A percentile compares a stretch with the other conserved stretches of the same genome.
Conservation (phyloP, 73 alveolate species). For the Urostyla sp. region DNA sequence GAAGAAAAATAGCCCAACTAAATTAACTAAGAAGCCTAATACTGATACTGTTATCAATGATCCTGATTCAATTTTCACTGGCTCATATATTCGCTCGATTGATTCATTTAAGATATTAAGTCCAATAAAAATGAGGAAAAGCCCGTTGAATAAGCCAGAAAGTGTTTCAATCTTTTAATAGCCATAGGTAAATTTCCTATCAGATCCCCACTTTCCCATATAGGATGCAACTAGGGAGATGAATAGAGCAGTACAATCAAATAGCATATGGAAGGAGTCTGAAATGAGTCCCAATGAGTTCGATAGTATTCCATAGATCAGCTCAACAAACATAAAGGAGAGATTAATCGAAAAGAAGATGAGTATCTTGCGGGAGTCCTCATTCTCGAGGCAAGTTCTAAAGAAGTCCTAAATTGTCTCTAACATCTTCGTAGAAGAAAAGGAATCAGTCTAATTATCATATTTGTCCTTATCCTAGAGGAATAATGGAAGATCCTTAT, state of each 20-base stretch:
- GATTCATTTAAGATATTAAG: conserved; percentile 92
- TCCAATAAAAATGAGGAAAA: conserved; percentile 94
- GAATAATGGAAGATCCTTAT: no score
- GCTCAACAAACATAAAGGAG: conserved; percentile 98
- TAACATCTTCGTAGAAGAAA: no score
- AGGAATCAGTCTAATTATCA: no score
- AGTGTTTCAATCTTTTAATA: conserved; percentile 91
- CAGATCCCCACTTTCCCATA: conserved; percentile 75
- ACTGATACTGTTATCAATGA: conserved; percentile 90
- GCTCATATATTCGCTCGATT: conserved; percentile 93
- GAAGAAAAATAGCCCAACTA: conserved; percentile 93
- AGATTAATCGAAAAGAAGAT: conserved; percentile 82
- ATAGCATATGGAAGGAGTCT: conserved; percentile 96
- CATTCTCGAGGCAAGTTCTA: conserved; percentile 48
- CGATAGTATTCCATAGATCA: conserved; percentile 91
- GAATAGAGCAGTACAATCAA: conserved; percentile 96
- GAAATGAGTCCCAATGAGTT: conserved; percentile 94
- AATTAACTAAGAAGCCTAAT: conserved; percentile 94
- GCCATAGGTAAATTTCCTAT: conserved; percentile 88
- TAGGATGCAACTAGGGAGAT: conserved; percentile 95
- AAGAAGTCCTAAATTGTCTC: conserved; percentile 26
- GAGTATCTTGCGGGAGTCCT: conserved; percentile 59
- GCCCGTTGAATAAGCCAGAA: conserved; percentile 94
- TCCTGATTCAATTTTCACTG: conserved; percentile 90
- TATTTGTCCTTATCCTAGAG: no score